phyloP scores from a whole-genome alignment of 2,329 filamentous ascomycete genomes.

The Eutypa lata region DNA sequence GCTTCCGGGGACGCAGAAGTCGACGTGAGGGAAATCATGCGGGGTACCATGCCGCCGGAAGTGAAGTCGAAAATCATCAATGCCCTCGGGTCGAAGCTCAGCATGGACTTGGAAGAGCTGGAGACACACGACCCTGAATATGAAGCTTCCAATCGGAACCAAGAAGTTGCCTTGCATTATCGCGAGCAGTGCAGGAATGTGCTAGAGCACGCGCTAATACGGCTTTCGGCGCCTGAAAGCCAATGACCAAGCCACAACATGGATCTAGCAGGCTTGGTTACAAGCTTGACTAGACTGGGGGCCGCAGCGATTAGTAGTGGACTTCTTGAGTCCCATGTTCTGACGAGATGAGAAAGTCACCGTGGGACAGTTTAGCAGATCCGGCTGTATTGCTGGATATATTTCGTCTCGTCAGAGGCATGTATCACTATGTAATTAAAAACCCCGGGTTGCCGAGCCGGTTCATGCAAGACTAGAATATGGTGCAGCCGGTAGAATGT shows the following conservation, averaged over 20 bases:
- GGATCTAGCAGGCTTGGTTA: neutral
- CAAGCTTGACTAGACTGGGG: too few relatives aligned
- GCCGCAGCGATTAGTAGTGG: too few relatives aligned
- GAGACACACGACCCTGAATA: constrained; percentile 40
- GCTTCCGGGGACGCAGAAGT: constrained; percentile 15
- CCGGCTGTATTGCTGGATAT: too few relatives aligned
- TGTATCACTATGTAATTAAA: neutral
- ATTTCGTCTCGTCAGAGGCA: neutral
- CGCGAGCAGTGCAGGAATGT: constrained; percentile 46
- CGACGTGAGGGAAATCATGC: constrained; percentile 37
- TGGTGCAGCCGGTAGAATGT: neutral
- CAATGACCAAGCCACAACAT: constrained; percentile 2
- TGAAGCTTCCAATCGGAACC: constrained; percentile 38
- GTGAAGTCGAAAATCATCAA: constrained; percentile 33
- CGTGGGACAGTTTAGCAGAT: too few relatives aligned
- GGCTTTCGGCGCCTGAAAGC: constrained; percentile 14
- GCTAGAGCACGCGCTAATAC: constrained; percentile 38
- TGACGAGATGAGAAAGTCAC: neutral
- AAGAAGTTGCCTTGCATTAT: constrained; percentile 48
- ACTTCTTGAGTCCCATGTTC: too few relatives aligned
- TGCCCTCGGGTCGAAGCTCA: constrained; percentile 35
- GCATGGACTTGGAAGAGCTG: constrained; percentile 41
- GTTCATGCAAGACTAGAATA: neutral
- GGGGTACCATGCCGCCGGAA: constrained; percentile 39
- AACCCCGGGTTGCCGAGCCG: neutral